phyloP scores from a whole-genome alignment of 108 stramenopile species.

The Skeletonema menzelii region DNA sequence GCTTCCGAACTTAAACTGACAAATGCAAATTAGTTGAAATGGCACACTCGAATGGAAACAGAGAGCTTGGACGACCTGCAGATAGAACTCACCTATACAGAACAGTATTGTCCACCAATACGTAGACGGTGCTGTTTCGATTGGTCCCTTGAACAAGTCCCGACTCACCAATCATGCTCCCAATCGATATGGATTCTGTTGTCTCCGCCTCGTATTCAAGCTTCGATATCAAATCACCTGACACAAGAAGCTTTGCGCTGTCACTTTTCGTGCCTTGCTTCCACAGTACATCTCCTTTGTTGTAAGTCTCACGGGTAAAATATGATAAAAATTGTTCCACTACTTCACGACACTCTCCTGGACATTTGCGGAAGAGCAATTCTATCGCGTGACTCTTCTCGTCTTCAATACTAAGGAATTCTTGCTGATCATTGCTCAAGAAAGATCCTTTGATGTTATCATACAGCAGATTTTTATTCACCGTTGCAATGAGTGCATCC shows the following conservation, averaged over 20 bases:
- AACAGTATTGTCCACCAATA: conserved; percentile 45
- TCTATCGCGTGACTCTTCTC: conserved; percentile 22
- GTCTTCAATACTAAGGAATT: conserved; percentile 16
- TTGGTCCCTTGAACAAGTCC: conserved; percentile 3
- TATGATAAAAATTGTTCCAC: conserved; percentile 36
- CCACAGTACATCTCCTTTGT: conserved; percentile 60
- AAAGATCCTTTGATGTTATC: conserved; percentile 24
- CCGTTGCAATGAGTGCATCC: conserved; percentile 62
- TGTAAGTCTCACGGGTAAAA: conserved; percentile 56
- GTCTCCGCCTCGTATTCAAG: conserved; percentile 45
- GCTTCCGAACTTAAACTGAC: conserved; percentile 21
- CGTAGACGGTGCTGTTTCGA: conserved; percentile 16
- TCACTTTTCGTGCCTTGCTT: conserved; percentile 53
- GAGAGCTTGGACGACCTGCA: neutral
- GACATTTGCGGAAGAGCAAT: conserved; percentile 17
- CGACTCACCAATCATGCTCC: conserved; percentile 17
- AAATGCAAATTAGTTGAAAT: neutral
- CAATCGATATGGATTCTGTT: conserved; percentile 40
- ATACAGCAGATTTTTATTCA: conserved; percentile 44
- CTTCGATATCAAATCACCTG: conserved; percentile 38
- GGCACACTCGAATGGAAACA: neutral
- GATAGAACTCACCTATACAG: conserved; percentile 22
- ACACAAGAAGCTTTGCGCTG: conserved; percentile 61
- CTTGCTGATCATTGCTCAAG: conserved; percentile 1
- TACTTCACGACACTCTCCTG: conserved; percentile 24